These are phyloP conservation scores for Aphanomyces euteiches DNA, from an alignment of 352 stramenopile species.

Conservation along the genomic window DNA sequence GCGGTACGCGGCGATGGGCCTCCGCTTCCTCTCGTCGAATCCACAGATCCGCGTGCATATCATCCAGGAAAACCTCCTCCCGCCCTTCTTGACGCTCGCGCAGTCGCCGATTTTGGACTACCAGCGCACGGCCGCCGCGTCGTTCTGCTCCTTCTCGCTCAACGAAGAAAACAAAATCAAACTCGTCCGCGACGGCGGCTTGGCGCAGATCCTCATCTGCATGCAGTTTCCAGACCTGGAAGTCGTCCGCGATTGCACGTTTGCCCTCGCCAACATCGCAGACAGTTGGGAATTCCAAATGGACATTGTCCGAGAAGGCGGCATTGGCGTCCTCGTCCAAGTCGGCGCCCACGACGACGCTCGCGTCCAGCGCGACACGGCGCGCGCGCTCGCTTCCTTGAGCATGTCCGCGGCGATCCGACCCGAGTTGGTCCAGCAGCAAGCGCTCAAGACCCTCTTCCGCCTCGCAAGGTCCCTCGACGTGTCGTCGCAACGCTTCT, in stretches of 20 bases:
- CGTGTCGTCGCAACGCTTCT: conserved; percentile 90
- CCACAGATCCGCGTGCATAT: conserved; percentile 91
- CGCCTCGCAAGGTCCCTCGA: conserved; percentile 92
- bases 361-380: conserved; percentile 90
- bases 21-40: conserved; percentile 93
- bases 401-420: conserved; percentile 83
- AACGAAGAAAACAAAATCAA: conserved; percentile 93
- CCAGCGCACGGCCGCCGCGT: conserved; percentile 89
- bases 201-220: conserved; percentile 87
- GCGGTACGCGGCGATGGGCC: conserved; percentile 92
- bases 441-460: conserved; percentile 86
- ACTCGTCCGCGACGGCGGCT: conserved; percentile 88
- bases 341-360: conserved; percentile 78
- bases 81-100: conserved; percentile 89
- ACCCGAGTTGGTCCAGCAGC: conserved; percentile 77
- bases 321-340: conserved; percentile 71
- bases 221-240: conserved; percentile 89
- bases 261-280: conserved; percentile 92
- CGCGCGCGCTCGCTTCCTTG: conserved; percentile 88
- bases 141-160: conserved; percentile 89
- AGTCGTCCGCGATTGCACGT: conserved; percentile 89
- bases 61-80: conserved; percentile 84
- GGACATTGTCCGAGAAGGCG: conserved; percentile 86
- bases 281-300: conserved; percentile 87
- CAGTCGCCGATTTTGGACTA: conserved; percentile 88